These are phyloP conservation scores for Lactarius hatsudake DNA, from an alignment of 768 basidiomycete genomes.

Conservation along the genomic window DNA sequence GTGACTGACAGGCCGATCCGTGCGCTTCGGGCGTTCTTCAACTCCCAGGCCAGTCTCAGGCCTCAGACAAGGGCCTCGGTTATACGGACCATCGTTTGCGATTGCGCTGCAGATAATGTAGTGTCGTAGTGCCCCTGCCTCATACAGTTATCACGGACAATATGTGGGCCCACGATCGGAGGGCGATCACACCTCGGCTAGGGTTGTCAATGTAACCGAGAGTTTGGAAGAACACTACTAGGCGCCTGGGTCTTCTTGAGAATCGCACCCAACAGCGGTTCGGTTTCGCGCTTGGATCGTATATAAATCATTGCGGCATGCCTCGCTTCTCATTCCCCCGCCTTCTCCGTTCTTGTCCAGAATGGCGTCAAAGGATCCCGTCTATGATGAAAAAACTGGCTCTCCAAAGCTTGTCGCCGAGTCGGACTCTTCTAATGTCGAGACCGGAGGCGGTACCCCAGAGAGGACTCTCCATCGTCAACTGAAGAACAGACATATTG, in stretches of 20 bases:
- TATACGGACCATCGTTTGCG: background rate
- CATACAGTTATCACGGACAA: background rate
- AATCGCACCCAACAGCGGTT: background rate
- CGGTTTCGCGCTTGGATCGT: background rate
- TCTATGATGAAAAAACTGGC: conserved; percentile 14
- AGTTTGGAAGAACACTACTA: background rate
- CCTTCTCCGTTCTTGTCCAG: conserved; percentile 27
- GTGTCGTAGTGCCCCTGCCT: no score
- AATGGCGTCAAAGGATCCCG: conserved; percentile 26
- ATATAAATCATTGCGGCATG: background rate
- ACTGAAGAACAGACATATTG: conserved; percentile 63
- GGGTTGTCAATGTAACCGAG: background rate
- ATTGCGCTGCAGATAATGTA: background rate
- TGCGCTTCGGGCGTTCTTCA: background rate
- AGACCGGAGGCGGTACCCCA: background rate
- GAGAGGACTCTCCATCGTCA: conserved; percentile 31
- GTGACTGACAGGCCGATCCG: background rate
- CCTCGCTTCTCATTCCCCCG: background rate
- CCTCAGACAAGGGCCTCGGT: background rate
- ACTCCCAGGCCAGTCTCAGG: background rate
- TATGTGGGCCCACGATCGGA: background rate
- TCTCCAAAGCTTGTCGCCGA: background rate
- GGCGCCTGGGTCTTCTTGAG: background rate
- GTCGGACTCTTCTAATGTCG: background rate
- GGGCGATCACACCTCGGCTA: background rate